Evolutionary conservation across 1,284 basidiomycete genomes (phyloP).

Genomic region (Fistulinella cinereoalba): DNA sequence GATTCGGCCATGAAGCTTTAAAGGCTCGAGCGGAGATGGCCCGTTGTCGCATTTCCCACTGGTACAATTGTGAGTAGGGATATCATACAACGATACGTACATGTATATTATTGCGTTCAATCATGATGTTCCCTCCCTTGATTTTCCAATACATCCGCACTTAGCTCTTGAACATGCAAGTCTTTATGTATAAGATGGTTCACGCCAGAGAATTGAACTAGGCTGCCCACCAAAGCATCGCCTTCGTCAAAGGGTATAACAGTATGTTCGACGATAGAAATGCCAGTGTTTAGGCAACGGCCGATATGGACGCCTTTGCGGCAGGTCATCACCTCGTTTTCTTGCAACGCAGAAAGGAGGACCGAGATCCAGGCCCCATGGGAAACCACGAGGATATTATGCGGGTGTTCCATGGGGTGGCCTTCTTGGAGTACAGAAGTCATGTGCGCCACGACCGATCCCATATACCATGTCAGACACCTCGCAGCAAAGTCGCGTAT

Average conservation of each 20-base stretch:
- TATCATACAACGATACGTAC: constrained; percentile 16
- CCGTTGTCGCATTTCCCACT: no score
- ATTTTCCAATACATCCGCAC: constrained; percentile 46
- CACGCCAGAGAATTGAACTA: constrained; percentile 54
- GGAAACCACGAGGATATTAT: constrained; percentile 54
- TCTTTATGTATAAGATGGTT: constrained; percentile 44
- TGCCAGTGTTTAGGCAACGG: constrained; percentile 50
- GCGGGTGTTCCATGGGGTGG: constrained; percentile 14
- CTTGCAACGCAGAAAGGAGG: constrained; percentile 48
- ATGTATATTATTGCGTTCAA: neutral
- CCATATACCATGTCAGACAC: constrained; percentile 59
- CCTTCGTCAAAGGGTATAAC: constrained; percentile 35
- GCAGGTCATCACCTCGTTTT: constrained; percentile 38
- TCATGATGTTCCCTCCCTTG: constrained; percentile 1
- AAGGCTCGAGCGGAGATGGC: no score
- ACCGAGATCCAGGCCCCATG: constrained; percentile 64
- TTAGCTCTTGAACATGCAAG: constrained; percentile 38
- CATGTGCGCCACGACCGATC: constrained; percentile 41
- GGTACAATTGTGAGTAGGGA: constrained; percentile 9
- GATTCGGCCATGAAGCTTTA: no score
- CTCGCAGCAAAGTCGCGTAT: constrained; percentile 44
- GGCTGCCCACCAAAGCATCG: constrained; percentile 31
- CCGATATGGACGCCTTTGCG: constrained; percentile 43
- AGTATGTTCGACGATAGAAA: constrained; percentile 53
- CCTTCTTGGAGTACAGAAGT: constrained; percentile 21